Percentiles rank a stretch among this genome's conserved stretches.
phyloP scores from a whole-genome alignment of 169 alveolate genomes.

The Plasmodium ovale region DNA sequence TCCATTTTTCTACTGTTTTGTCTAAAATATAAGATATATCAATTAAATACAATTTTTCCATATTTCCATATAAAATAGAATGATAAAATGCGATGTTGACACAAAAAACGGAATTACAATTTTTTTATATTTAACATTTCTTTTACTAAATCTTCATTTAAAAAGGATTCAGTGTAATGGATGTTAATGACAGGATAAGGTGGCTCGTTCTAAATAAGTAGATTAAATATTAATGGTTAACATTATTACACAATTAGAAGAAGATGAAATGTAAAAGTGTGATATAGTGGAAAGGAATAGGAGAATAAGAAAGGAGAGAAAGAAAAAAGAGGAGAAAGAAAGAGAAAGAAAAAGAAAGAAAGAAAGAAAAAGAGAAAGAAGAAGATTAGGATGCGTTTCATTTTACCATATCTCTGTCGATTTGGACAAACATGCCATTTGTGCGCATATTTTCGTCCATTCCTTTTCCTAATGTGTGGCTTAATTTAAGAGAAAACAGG shows the following conservation, averaged over 20 bases:
- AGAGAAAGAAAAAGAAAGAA: neutral
- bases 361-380: neutral
- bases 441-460: constrained; percentile 1
- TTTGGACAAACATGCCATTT: constrained; percentile 40
- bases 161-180: constrained; percentile 38
- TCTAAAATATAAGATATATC: constrained; percentile 10
- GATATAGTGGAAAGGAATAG: neutral
- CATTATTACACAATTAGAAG: neutral
- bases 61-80: neutral
- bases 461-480: constrained; percentile 1
- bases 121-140: constrained; percentile 43
- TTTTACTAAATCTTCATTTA: constrained; percentile 47
- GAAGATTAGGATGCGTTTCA: constrained; percentile 1
- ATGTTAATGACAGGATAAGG: constrained; percentile 64
- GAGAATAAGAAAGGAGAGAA: neutral
- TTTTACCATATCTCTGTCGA: constrained; percentile 73
- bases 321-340: neutral
- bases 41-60: constrained; percentile 17
- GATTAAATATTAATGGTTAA: neutral
- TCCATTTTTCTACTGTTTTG: constrained; percentile 54
- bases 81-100: neutral
- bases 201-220: constrained; percentile 54
- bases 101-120: neutral
- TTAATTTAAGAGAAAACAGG: constrained; percentile 10
- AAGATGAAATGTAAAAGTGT: neutral